These are phyloP conservation scores for Calonectria honghensis DNA, from an alignment of 2,329 filamentous ascomycete genomes.

Conservation along the genomic window DNA sequence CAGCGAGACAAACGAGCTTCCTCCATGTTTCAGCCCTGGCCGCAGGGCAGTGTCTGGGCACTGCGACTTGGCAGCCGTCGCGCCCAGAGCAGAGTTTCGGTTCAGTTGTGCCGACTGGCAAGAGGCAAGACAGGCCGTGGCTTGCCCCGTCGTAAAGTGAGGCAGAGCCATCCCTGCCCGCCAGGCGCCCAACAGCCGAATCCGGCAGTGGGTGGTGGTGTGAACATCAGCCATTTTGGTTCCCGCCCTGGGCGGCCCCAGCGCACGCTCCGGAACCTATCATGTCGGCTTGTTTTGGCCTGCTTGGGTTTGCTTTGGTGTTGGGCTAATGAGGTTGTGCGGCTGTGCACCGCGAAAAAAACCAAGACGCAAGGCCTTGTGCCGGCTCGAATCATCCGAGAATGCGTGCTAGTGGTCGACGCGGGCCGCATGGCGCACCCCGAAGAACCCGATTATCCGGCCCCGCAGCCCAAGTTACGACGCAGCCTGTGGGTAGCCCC, in stretches of 20 bases:
- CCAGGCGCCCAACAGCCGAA: no score
- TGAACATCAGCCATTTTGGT: neutral
- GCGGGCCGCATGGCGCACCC: slow-evolving; percentile 18
- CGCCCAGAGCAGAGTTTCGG: neutral
- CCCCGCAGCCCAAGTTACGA: slow-evolving; percentile 8
- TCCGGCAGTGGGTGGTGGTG: no score
- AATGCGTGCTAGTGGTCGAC: slow-evolving; percentile 16
- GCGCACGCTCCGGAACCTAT: neutral
- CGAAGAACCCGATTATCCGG: slow-evolving; percentile 11
- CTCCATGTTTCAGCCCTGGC: slow-evolving; percentile 21
- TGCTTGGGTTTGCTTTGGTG: no score
- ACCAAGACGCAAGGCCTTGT: neutral
- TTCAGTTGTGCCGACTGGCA: slow-evolving; percentile 10
- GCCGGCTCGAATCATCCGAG: slow-evolving; percentile 16
- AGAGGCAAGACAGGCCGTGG: neutral
- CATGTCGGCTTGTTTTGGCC: no score
- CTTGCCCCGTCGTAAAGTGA: neutral
- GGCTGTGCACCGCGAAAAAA: neutral
- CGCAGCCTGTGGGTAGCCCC: slow-evolving; percentile 8
- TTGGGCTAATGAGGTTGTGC: neutral
- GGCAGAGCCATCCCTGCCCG: slow-evolving; percentile 14
- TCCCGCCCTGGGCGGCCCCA: neutral
- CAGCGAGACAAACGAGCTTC: neutral
- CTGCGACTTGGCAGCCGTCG: neutral
- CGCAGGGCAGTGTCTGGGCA: slow-evolving; percentile 22